Conservation (phyloP, 1,284 basidiomycete species). For the Kwoniella shivajii region DNA sequence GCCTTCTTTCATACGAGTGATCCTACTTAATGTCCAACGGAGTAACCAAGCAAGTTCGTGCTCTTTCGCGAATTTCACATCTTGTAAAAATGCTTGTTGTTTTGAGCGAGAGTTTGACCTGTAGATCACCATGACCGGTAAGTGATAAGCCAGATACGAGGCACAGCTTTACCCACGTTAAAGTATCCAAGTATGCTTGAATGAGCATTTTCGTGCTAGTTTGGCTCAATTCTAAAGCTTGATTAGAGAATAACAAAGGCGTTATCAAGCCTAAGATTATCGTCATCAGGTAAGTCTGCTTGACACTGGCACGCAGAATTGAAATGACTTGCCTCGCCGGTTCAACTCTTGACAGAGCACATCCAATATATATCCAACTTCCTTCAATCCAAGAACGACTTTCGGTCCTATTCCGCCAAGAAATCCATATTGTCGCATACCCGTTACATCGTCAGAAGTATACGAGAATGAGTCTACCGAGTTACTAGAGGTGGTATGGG, state of each 20-base stretch:
- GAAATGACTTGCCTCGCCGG: slow-evolving; percentile 57
- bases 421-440: slow-evolving; percentile 39
- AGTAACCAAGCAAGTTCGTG: slow-evolving; percentile 83
- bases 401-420: slow-evolving; percentile 37
- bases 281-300: slow-evolving; percentile 11
- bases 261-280: slow-evolving; percentile 67
- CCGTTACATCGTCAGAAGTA: slow-evolving; percentile 26
- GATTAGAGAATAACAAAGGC: slow-evolving; percentile 82
- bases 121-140: slow-evolving; percentile 12
- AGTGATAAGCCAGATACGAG: not conserved
- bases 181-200: slow-evolving; percentile 64
- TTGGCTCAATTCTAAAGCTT: slow-evolving; percentile 77
- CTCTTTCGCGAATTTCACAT: slow-evolving; percentile 75
- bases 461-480: slow-evolving; percentile 37
- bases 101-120: slow-evolving; percentile 27
- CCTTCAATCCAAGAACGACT: slow-evolving; percentile 67
- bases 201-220: slow-evolving; percentile 72
- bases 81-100: slow-evolving; percentile 64
- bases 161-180: slow-evolving; percentile 33
- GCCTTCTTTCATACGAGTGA: slow-evolving; percentile 60
- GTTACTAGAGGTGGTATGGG: slow-evolving; percentile 26
- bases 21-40: slow-evolving; percentile 77
- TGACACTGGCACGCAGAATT: not conserved
- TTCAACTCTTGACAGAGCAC: slow-evolving; percentile 71
- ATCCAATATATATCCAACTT: slow-evolving; percentile 69